A percentile compares a stretch with the other conserved stretches of the same genome.
These are phyloP conservation scores for Diaporthe sp. DNA, from an alignment of 2,329 filamentous ascomycete species.

Conservation along the genomic window DNA sequence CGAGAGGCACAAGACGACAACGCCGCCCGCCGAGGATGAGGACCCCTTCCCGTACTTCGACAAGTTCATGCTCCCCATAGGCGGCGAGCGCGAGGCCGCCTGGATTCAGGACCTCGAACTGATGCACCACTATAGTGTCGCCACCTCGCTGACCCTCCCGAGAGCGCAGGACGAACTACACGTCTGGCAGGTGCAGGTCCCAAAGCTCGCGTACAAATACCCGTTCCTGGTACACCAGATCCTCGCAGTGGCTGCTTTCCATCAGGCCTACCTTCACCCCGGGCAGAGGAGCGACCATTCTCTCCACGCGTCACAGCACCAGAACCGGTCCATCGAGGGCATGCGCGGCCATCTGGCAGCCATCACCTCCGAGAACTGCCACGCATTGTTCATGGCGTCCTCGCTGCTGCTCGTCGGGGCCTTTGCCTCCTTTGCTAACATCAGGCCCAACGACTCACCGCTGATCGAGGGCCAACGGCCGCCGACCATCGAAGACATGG, in stretches of 20 bases:
- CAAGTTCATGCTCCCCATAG: constrained; percentile 32
- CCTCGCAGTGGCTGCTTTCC: constrained; percentile 44
- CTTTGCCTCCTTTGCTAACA: constrained; percentile 42
- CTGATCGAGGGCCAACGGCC: constrained; percentile 26
- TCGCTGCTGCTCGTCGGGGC: constrained; percentile 46
- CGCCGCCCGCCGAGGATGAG: constrained; percentile 1
- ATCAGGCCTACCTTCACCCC: constrained; percentile 43
- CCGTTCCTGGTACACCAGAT: constrained; percentile 46
- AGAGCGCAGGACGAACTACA: constrained; percentile 41
- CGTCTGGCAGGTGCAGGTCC: constrained; percentile 45
- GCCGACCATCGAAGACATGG: constrained; percentile 43
- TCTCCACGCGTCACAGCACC: constrained; percentile 46
- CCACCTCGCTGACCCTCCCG: constrained; percentile 44
- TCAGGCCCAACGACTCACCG: constrained; percentile 34
- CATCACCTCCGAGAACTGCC: constrained; percentile 44
- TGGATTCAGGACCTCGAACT: constrained; percentile 50
- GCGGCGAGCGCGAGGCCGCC: constrained; percentile 30
- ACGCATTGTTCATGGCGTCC: constrained; percentile 46
- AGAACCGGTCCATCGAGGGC: constrained; percentile 45
- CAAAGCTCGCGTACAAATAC: constrained; percentile 42
- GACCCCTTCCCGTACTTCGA: constrained; percentile 31
- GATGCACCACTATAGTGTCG: constrained; percentile 44
- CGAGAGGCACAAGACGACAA: constrained; percentile 10
- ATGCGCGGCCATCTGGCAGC: constrained; percentile 41
- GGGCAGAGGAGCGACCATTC: constrained; percentile 39